A percentile compares a stretch with the other conserved stretches of the same genome.
phyloP scores from a whole-genome alignment of 1,284 basidiomycete genomes.

The Schizophyllum commune region DNA sequence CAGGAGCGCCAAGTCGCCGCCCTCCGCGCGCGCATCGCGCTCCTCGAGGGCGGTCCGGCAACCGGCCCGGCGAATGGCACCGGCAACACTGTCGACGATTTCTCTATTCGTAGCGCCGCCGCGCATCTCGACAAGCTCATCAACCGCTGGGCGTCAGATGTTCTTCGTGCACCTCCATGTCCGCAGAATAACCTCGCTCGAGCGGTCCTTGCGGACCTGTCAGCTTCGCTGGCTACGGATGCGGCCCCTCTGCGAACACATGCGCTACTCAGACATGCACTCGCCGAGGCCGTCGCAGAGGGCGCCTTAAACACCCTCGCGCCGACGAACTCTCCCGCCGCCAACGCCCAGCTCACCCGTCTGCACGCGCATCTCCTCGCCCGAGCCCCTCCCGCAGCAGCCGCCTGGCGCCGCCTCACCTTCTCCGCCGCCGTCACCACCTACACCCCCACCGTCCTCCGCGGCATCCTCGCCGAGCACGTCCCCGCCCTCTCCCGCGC shows the following conservation, averaged over 20 bases:
- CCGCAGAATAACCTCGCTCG: conserved; percentile 46
- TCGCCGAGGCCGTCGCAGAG: conserved; percentile 69
- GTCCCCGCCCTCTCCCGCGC: conserved; percentile 50
- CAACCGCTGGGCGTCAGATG: conserved; percentile 76
- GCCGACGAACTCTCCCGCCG: conserved; percentile 69
- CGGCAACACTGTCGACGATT: conserved; percentile 69
- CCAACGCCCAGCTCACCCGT: conserved; percentile 71
- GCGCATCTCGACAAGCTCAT: conserved; percentile 71
- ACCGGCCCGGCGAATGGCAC: conserved; percentile 25
- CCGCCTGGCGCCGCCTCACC: conserved; percentile 79
- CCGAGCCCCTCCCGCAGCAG: conserved; percentile 71
- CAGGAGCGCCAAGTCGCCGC: conserved; percentile 75
- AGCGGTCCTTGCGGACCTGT: conserved; percentile 55
- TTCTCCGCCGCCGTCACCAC: conserved; percentile 74
- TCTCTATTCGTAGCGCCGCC: conserved; percentile 54
- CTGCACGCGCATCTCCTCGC: conserved; percentile 81
- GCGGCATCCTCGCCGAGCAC: conserved; percentile 58
- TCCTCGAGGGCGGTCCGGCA: conserved; percentile 57
- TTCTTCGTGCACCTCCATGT: conserved; percentile 50
- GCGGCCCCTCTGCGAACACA: conserved; percentile 64
- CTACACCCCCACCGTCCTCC: conserved; percentile 59
- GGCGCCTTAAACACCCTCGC: conserved; percentile 76
- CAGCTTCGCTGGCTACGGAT: conserved; percentile 29
- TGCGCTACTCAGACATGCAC: conserved; percentile 66
- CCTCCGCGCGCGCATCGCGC: conserved; percentile 58